Evolutionary conservation across 2,329 filamentous ascomycete genomes (phyloP).

Genomic region (Ilyonectria sp.): DNA sequence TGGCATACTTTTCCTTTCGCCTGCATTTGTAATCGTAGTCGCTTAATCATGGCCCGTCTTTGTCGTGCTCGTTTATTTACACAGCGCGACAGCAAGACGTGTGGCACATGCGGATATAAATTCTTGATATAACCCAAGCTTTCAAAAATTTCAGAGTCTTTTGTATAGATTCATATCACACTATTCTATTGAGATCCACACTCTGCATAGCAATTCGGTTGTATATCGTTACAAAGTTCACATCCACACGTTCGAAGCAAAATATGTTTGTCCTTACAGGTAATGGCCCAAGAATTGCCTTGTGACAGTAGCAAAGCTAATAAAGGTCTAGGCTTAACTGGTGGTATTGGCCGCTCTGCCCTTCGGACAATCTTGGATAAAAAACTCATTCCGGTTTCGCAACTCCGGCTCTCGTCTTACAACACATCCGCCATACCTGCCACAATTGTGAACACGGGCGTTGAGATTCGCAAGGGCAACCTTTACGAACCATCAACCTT

Average conservation of each 20-base stretch:
- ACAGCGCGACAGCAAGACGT: neutral
- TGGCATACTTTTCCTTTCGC: conserved; percentile 4
- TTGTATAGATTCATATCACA: neutral
- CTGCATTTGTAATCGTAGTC: neutral
- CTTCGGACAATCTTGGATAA: conserved; percentile 8
- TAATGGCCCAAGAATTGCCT: conserved; percentile 8
- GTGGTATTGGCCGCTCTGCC: conserved; percentile 7
- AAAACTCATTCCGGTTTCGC: conserved; percentile 2
- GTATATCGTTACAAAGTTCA: neutral
- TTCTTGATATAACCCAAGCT: conserved; percentile 1
- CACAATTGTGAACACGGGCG: neutral
- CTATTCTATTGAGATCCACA: neutral
- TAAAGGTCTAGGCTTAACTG: conserved; percentile 3
- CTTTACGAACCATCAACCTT: neutral
- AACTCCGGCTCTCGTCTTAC: conserved; percentile 3
- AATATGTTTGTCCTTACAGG: conserved; percentile 1
- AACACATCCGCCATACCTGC: conserved; percentile 8
- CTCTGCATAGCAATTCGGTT: neutral
- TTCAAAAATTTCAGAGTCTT: neutral
- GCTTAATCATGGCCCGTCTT: conserved; percentile 5
- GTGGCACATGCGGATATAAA: neutral
- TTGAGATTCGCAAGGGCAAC: conserved; percentile 5
- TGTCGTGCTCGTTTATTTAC: conserved; percentile 3
- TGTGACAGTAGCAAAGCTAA: conserved; percentile 1
- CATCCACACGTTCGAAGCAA: neutral